Evolutionary conservation across 2,329 filamentous ascomycete genomes (phyloP), one percentile per base, ranked within the genome.

Genomic region (Stenocarpella maydis): DNA sequence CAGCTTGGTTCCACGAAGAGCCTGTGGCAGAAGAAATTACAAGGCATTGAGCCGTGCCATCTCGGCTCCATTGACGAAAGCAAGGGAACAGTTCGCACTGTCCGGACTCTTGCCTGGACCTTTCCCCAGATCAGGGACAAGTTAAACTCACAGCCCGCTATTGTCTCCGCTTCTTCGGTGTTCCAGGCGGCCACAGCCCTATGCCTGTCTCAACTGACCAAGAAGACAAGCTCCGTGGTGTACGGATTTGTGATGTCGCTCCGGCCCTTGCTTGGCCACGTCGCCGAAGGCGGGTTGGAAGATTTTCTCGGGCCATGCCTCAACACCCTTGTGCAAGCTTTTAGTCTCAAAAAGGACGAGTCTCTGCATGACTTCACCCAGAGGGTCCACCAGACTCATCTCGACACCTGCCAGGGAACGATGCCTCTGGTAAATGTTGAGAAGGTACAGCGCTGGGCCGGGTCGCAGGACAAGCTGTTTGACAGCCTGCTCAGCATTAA

Each of bases 401-500:
- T 34, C 0, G 69, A 55, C 19, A 69, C 67, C 53, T 74, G 71
- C 41, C 49, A 71, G 26, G 74, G 74, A 9, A 17, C 28, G 2
- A 75, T 75, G 74, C 73, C 74, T 12, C 71, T 75, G 8, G 70
- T 75, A 24, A 71, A 55, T 8, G 69, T 65, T 4, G 74, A 74
- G 39, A 69, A 49, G 54, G 55, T 75, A 10, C 74, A 75, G 53
- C 74, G 73, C 28, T 75, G 74, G 74, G 67, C 72, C 9, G 68
- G 66, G 7, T 53, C 67, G 10, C 69, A 75, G 28, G 72, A 73
- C 15, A 74, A 71, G 61, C 67, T 75, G 4, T 75, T 75, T 26
- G 72, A 75, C 60, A 74, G 71, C 39, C 71, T 75, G 19, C 69
- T 75, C 17, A 75, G 68, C 17, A 70, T 73, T 55, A 73, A 73